A percentile compares a stretch with the other conserved stretches of the same genome.
Conservation (phyloP, 2,329 filamentous ascomycete genomes). For the Mariannaea elegans region DNA sequence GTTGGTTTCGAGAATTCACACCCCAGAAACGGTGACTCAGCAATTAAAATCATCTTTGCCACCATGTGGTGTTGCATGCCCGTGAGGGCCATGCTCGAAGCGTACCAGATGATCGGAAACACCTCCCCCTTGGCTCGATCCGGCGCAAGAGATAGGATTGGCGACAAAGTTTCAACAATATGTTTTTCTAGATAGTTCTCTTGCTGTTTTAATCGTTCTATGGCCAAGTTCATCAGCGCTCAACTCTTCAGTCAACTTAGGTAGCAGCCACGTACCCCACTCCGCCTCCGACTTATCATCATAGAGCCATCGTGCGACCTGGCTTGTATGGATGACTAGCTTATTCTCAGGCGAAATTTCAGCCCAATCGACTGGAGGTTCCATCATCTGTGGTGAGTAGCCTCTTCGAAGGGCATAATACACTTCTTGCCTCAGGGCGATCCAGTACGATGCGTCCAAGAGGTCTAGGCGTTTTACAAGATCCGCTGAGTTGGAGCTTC, state of each 20-base stretch:
- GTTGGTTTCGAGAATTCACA: background rate
- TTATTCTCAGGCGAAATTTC: slow-evolving; percentile 35
- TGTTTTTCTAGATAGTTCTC: slow-evolving; percentile 26
- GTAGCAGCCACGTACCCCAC: slow-evolving; percentile 22
- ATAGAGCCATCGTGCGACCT: slow-evolving; percentile 31
- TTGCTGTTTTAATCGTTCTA: slow-evolving; percentile 29
- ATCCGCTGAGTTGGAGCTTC: slow-evolving; percentile 27
- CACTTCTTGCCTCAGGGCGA: slow-evolving; percentile 30
- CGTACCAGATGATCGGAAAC: slow-evolving; percentile 32
- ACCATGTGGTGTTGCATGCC: slow-evolving; percentile 38
- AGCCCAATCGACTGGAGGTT: slow-evolving; percentile 26
- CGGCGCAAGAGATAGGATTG: slow-evolving; percentile 24
- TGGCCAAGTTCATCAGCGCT: rapidly evolving
- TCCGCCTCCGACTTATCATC: slow-evolving; percentile 24
- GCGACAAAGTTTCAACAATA: background rate
- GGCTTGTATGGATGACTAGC: slow-evolving; percentile 29
- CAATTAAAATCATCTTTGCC: slow-evolving; percentile 33
- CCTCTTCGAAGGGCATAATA: slow-evolving; percentile 30
- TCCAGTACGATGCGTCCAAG: slow-evolving; percentile 30
- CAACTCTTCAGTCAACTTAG: rapidly evolving
- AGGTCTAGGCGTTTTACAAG: slow-evolving; percentile 24
- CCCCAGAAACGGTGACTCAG: slow-evolving; percentile 32
- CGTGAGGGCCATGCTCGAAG: slow-evolving; percentile 25
- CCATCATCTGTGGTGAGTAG: slow-evolving; percentile 31
- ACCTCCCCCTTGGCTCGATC: slow-evolving; percentile 24